Conservation (phyloP, 148 eudicot species). For the Mesembryanthemum crystallinum region DNA sequence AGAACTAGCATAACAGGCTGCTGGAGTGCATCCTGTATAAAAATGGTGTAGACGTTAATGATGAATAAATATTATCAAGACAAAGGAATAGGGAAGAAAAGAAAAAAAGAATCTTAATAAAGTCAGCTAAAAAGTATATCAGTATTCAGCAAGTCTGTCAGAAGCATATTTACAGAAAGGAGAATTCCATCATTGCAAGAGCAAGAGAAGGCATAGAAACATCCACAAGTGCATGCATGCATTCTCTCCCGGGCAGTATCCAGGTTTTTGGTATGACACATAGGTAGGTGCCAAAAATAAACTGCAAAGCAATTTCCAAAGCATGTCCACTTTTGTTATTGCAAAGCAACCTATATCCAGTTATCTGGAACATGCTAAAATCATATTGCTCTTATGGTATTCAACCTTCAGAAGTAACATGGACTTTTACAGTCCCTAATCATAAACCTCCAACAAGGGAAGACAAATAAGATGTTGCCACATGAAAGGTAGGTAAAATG, state of each 20-base stretch:
- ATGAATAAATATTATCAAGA: background rate
- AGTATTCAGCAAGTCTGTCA: background rate
- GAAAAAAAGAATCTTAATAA: background rate
- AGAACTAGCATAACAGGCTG: conserved; percentile 70
- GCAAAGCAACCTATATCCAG: too few species aligned
- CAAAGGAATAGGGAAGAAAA: background rate
- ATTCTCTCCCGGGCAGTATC: too few species aligned
- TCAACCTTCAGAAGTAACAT: background rate
- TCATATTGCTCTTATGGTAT: too few species aligned
- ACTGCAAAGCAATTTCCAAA: too few species aligned
- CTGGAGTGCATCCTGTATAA: conserved; percentile 65
- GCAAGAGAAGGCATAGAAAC: background rate
- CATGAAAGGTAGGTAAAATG: background rate
- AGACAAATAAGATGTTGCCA: background rate
- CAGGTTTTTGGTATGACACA: too few species aligned
- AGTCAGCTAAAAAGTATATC: background rate
- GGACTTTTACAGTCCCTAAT: background rate
- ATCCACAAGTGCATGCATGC: too few species aligned
- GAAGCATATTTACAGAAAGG: background rate
- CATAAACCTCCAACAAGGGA: background rate
- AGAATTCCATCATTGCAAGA: background rate
- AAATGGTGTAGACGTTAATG: background rate
- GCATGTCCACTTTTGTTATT: too few species aligned
- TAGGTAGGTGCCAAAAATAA: too few species aligned
- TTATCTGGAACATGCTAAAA: too few species aligned